phyloP scores from a whole-genome alignment of 345 rosid genomes.

The Salix arbutifolia region DNA sequence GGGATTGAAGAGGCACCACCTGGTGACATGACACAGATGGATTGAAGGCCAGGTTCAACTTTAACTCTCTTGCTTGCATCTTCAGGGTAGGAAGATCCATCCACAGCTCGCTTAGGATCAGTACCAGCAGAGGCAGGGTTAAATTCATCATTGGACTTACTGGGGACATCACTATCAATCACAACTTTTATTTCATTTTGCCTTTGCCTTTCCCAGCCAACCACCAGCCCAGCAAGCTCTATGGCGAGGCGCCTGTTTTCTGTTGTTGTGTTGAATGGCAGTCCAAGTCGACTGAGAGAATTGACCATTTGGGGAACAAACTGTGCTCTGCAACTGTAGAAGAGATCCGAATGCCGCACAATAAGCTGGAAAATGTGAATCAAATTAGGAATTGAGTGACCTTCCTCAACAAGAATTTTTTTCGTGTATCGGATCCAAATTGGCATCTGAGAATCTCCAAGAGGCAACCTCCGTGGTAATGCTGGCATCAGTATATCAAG shows the following conservation, averaged over 20 bases:
- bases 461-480: constrained; percentile 89
- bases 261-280: constrained; percentile 86
- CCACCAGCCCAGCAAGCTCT: constrained; percentile 99
- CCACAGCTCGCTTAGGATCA: constrained; percentile 73
- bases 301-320: constrained; percentile 99
- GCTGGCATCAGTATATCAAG: constrained; percentile 99
- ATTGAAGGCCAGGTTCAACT: constrained; percentile 94
- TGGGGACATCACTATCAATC: constrained; percentile 60
- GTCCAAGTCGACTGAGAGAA: constrained; percentile 94
- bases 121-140: constrained; percentile 43
- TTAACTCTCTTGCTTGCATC: constrained; percentile 82
- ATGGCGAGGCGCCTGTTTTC: constrained; percentile 97
- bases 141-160: constrained; percentile 54
- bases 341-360: constrained; percentile 96
- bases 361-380: constrained; percentile 98
- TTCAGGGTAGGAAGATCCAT: constrained; percentile 74
- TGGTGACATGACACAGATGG: constrained; percentile 91
- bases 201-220: constrained; percentile 96
- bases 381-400: constrained; percentile 91
- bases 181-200: constrained; percentile 79
- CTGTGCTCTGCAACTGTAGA: constrained; percentile 96
- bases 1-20: constrained; percentile 86
- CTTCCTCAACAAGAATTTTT: constrained; percentile 97
- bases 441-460: constrained; percentile 97
- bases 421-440: constrained; percentile 98